Base-by-base conservation (phyloP, 2,329 filamentous ascomycete genomes). In the Cadophora malorum region DNA sequence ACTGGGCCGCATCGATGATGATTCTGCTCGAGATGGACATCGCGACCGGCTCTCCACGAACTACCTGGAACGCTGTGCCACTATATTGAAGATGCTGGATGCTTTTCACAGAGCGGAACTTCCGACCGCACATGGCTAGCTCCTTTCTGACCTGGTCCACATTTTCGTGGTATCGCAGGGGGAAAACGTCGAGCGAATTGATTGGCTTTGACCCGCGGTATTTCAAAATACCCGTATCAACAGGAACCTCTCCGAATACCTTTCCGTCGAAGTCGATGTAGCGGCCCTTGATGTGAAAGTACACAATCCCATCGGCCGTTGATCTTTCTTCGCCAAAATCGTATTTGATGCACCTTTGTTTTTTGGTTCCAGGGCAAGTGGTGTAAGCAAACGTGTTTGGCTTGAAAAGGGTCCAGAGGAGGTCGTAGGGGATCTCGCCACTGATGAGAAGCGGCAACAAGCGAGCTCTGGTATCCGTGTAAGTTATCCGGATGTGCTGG, bases 391-490 rank as follows among this genome's bases (percentile, higher is more conserved):
- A 52, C 19, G 64, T 73, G 58, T 78, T 77, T 50, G 74, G 74
- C 66, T 79, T 80, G 64, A 80, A 80, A 49, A 80, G 71, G 23
- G 74, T 71, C 74, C 69, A 79, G 9, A 80, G 74, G 55, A 80
- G 74, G 70, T 80, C 71, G 69, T 79, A 80, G 35, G 72, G 79
- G 70, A 79, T 79, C 58, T 78, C 9, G 47, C 59, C 7, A 38
- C 74, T 59, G 67, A 73, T 59, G 19, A 79, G 67, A 65, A 79
- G 75, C 61, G 67, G 63, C 64, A 65, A 3, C 45, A 73, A 63
- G 47, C 63, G 50, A 38, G 70, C 23, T n/a, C 23, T 70, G 0
- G 55, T 70, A 0, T 41, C 53, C 35, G 47, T n/a, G 38, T 74
- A 74, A 45, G 62, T 45, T 64, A 12, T 69, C 50, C 64, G 68